Evolutionary conservation across 192 early-diverging fungal species (phyloP).

Genomic region (Backusella tuberculispora): DNA sequence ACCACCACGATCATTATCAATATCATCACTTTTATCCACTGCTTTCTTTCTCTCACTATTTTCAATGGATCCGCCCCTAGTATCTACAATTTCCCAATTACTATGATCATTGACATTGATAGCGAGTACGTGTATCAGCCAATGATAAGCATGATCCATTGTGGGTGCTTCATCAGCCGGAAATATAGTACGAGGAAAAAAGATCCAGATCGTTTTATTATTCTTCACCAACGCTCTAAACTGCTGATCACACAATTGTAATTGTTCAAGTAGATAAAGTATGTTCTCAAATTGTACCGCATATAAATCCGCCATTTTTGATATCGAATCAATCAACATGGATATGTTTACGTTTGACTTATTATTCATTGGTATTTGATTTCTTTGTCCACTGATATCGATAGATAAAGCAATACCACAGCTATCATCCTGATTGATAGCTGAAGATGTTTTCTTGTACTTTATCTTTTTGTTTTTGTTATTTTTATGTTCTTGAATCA

Average conservation of each 20-base stretch:
- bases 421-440: background rate
- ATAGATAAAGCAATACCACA: conserved; percentile 3
- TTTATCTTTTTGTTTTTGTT: background rate
- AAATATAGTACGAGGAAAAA: background rate
- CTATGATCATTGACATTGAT: background rate
- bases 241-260: background rate
- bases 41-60: background rate
- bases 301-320: background rate
- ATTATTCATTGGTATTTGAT: background rate
- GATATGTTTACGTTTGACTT: background rate
- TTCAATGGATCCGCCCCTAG: background rate
- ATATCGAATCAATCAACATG: background rate
- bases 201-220: background rate
- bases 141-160: background rate
- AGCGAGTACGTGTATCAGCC: background rate
- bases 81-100: conserved; percentile 2
- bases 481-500: background rate
- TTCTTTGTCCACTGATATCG: background rate
- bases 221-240: background rate
- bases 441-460: background rate
- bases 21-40: too few species aligned
- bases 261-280: conserved; percentile 1
- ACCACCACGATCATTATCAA: background rate
- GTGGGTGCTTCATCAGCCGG: background rate
- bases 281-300: background rate